Evolutionary conservation across 78 protist species (phyloP), one percentile per base, ranked within the genome.

Genomic region (Pigoraptor vietnamica): DNA sequence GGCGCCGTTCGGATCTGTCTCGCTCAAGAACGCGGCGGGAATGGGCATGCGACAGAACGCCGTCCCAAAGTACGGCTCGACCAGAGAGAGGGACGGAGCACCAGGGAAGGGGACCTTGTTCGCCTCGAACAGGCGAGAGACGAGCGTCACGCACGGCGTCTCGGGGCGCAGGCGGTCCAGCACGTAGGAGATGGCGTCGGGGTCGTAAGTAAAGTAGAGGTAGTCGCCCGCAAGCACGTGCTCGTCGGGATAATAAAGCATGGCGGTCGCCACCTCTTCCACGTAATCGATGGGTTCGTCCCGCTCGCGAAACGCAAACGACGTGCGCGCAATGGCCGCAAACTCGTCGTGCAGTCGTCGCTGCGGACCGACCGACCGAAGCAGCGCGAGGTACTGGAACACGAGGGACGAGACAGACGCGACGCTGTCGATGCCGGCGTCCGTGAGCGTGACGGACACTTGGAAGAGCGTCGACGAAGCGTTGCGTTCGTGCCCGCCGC

Each of bases 161-260:
- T 37, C 40, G 32, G 92, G 33, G 0, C n/a, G 19, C 86, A 79
- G 67, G 32, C 24, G 24, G 48, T 33, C 40, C 25, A 37, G 87
- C 38, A 36, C 1, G 32, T 9, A 14, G 40, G 2, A 1, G 90
- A 92, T 83, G 79, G 83, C 40, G 81, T 81, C 88, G 24, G 94
- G 90, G 91, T 89, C 94, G 37, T 24, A 92, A 6, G 48, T 81
- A 39, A 0, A 36, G 90, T 38, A 79, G 83, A 86, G 55, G 83
- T 55, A 40, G 2, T 82, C 37, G 39, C 89, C 93, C 35, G 48
- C 2, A 84, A 94, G 35, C n/a, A 89, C 79, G 40, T 89, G 81
- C 37, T 39, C 79, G 33, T 55, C 87, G 10, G 92, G 92, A 89
- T 90, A 92, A 34, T 48, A 24, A 83, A 81, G 92, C 93, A 94